Evolutionary conservation across 306 rosid species (phyloP).

Genomic region (Chamaecrista fasciculata): DNA sequence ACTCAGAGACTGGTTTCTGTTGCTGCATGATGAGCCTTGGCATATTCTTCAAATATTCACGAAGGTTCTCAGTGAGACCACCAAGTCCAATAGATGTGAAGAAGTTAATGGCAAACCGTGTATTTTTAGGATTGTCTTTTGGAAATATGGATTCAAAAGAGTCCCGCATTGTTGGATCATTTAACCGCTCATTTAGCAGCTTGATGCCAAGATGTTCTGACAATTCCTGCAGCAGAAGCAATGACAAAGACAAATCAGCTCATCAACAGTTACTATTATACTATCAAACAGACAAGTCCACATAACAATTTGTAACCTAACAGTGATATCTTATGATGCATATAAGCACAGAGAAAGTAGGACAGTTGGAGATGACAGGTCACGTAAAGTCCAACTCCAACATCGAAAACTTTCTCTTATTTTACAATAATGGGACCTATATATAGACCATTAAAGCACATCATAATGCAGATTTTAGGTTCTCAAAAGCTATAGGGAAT

Average conservation of each 20-base stretch:
- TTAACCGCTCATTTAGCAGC: conserved; percentile 52
- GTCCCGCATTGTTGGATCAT: conserved; percentile 51
- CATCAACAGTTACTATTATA: neutral
- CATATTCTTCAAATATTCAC: conserved; percentile 88
- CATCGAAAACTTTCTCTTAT: neutral
- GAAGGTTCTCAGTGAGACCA: conserved; percentile 85
- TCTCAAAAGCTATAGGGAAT: neutral
- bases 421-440: neutral
- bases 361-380: neutral
- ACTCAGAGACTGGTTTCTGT: conserved; percentile 55
- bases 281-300: neutral
- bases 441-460: neutral
- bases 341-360: neutral
- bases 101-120: conserved; percentile 85
- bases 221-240: conserved; percentile 58
- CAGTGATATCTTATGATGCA: neutral
- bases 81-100: conserved; percentile 97
- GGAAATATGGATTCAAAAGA: conserved; percentile 63
- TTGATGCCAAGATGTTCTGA: conserved; percentile 69
- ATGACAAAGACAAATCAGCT: conserved; percentile 30
- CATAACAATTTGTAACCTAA: neutral
- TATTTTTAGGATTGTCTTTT: conserved; percentile 83
- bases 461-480: neutral
- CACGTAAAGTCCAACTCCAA: neutral
- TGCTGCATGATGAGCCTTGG: conserved; percentile 93